phyloP scores from a whole-genome alignment of 2,329 filamentous ascomycete genomes.

The Scytalidium lignicola region DNA sequence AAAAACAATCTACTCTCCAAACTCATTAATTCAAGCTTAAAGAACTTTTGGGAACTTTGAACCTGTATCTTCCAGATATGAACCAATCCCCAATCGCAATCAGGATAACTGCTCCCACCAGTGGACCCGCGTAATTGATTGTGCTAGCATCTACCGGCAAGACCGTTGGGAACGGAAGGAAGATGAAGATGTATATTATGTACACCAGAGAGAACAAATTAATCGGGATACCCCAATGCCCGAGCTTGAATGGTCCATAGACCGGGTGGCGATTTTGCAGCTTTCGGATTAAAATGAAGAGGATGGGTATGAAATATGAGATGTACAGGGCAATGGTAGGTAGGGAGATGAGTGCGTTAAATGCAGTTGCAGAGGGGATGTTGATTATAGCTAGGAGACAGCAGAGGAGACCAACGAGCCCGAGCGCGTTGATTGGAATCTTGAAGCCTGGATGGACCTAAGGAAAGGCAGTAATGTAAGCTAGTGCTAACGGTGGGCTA shows the following conservation, averaged over 20 bases:
- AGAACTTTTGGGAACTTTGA: too few relatives aligned
- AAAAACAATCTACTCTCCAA: too few relatives aligned
- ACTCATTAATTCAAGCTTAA: too few relatives aligned
- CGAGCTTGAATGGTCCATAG: slow-evolving; percentile 16
- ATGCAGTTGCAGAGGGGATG: slow-evolving; percentile 8
- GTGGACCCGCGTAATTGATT: slow-evolving; percentile 11
- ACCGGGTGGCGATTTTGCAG: slow-evolving; percentile 5
- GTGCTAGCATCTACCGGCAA: slow-evolving; percentile 7
- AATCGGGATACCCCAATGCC: slow-evolving; percentile 34
- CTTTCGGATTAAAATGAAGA: slow-evolving; percentile 5
- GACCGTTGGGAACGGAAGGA: slow-evolving; percentile 9
- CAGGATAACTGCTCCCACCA: slow-evolving; percentile 1
- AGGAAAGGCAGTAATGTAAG: too few relatives aligned
- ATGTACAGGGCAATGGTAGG: slow-evolving; percentile 5
- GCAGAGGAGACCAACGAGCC: background rate
- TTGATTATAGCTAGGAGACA: slow-evolving; percentile 8
- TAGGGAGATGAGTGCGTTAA: slow-evolving; percentile 7
- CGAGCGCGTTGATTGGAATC: slow-evolving; percentile 3
- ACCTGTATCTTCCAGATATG: too few relatives aligned
- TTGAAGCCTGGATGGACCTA: slow-evolving; percentile 7
- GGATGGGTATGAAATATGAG: slow-evolving; percentile 9
- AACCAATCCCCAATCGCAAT: too few relatives aligned
- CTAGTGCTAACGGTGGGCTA: too few relatives aligned
- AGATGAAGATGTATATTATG: slow-evolving; percentile 10
- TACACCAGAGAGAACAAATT: slow-evolving; percentile 33